Evolutionary conservation across 148 eudicot species (phyloP).

Genomic region (Bassia scoparia): DNA sequence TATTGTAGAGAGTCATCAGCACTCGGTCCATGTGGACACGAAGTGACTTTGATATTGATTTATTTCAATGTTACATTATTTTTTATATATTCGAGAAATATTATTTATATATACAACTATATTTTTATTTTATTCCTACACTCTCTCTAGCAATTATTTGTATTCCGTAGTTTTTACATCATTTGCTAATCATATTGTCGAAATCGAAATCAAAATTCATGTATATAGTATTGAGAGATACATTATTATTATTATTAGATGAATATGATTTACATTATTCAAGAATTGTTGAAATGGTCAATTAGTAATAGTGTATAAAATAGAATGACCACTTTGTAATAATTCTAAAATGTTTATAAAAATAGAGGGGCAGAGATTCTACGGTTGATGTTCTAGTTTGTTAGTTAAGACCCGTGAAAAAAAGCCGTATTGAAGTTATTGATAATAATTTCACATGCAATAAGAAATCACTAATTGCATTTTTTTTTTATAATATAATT

Average conservation of each 20-base stretch:
- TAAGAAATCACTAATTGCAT: slow-evolving; percentile 17
- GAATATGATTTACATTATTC: no score
- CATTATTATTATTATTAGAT: no score
- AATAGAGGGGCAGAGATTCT: background rate
- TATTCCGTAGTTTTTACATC: background rate
- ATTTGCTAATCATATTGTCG: background rate
- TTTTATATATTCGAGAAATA: background rate
- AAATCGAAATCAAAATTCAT: no score
- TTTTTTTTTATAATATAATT: no score
- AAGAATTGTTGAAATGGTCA: no score
- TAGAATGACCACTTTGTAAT: no score
- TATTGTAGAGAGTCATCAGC: slow-evolving; percentile 31
- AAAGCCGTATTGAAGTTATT: slow-evolving; percentile 22
- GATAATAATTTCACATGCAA: slow-evolving; percentile 34
- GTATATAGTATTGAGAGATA: no score
- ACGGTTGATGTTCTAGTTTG: slow-evolving; percentile 3
- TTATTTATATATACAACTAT: background rate
- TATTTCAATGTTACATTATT: slow-evolving; percentile 5
- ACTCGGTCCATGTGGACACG: slow-evolving; percentile 85
- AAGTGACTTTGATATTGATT: slow-evolving; percentile 45
- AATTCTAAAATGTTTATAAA: background rate
- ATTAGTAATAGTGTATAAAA: no score
- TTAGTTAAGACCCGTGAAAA: slow-evolving; percentile 30
- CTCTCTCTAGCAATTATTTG: background rate
- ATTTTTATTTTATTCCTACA: background rate